phyloP scores from a whole-genome alignment of 192 early-diverging fungal genomes.

The Helicostylum pulchrum region DNA sequence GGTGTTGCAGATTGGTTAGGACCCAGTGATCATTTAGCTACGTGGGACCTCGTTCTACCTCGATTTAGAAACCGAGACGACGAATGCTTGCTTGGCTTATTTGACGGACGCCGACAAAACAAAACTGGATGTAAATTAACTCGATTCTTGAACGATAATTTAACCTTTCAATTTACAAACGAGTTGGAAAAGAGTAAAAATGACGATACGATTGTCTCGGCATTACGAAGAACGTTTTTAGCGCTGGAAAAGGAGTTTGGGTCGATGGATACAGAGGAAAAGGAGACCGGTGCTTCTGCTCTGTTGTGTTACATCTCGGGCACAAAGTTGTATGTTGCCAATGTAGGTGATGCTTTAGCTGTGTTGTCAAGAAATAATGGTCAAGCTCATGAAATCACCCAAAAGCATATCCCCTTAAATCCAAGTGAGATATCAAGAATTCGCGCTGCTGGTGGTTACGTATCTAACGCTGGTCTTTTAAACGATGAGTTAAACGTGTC shows the following conservation, averaged over 20 bases:
- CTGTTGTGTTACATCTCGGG: conserved; percentile 77
- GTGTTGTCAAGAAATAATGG: conserved; percentile 69
- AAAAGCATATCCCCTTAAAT: conserved; percentile 69
- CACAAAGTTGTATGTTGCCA: conserved; percentile 75
- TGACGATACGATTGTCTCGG: conserved; percentile 55
- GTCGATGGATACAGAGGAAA: conserved; percentile 13
- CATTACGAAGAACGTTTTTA: conserved; percentile 81
- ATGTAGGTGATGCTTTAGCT: conserved; percentile 80
- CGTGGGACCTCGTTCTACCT: conserved; percentile 85
- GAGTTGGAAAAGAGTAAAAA: conserved; percentile 73
- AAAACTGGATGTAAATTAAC: conserved; percentile 49
- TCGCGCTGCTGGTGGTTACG: conserved; percentile 74
- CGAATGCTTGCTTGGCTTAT: conserved; percentile 85
- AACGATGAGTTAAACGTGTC: conserved; percentile 75
- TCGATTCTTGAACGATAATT: conserved; percentile 69
- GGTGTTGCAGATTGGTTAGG: conserved; percentile 84
- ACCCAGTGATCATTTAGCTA: conserved; percentile 62
- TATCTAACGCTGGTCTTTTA: conserved; percentile 70
- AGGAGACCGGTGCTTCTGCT: conserved; percentile 64
- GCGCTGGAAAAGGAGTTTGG: conserved; percentile 79
- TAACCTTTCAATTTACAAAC: conserved; percentile 63
- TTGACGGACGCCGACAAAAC: conserved; percentile 64
- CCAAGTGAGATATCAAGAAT: conserved; percentile 70
- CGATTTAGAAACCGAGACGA: conserved; percentile 80
- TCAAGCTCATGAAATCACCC: conserved; percentile 62